Evolutionary conservation across 805 yeast species (phyloP).

Genomic region (Spencermartinsiella europaea): DNA sequence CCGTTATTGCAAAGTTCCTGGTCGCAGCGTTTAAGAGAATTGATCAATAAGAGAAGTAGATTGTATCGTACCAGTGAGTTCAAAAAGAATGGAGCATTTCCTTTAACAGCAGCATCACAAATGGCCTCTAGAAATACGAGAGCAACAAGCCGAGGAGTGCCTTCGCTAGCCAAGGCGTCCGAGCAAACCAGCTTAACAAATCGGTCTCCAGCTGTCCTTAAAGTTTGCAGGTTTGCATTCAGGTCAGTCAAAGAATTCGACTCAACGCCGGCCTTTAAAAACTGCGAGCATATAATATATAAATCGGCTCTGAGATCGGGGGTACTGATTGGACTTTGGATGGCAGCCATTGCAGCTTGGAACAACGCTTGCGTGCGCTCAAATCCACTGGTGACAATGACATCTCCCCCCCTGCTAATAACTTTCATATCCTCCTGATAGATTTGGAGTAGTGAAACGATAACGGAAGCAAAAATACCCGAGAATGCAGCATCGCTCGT

Average conservation of each 20-base stretch:
- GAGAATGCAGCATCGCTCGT: conserved; percentile 62
- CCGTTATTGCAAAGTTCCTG: conserved; percentile 42
- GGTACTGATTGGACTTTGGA: conserved; percentile 64
- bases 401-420: neutral
- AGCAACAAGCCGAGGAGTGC: conserved; percentile 68
- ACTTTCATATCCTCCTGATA: conserved; percentile 42
- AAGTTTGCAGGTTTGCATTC: conserved; percentile 46
- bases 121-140: conserved; percentile 67
- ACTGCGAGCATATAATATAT: conserved; percentile 66
- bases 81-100: conserved; percentile 50
- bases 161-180: conserved; percentile 78
- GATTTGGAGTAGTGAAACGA: conserved; percentile 62
- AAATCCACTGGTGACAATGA: conserved; percentile 21
- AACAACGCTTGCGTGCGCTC: conserved; percentile 64
- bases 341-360: conserved; percentile 67
- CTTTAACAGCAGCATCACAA: conserved; percentile 49
- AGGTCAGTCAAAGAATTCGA: conserved; percentile 22
- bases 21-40: conserved; percentile 66
- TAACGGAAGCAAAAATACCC: conserved; percentile 69
- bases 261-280: conserved; percentile 46
- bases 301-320: conserved; percentile 69
- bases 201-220: conserved; percentile 55
- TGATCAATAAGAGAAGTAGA: conserved; percentile 56
- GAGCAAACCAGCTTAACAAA: conserved; percentile 61
- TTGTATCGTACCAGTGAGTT: conserved; percentile 61